Evolutionary conservation across 495 filamentous ascomycete genomes (phyloP).

Genomic region (Astrothelium macrocarpum): DNA sequence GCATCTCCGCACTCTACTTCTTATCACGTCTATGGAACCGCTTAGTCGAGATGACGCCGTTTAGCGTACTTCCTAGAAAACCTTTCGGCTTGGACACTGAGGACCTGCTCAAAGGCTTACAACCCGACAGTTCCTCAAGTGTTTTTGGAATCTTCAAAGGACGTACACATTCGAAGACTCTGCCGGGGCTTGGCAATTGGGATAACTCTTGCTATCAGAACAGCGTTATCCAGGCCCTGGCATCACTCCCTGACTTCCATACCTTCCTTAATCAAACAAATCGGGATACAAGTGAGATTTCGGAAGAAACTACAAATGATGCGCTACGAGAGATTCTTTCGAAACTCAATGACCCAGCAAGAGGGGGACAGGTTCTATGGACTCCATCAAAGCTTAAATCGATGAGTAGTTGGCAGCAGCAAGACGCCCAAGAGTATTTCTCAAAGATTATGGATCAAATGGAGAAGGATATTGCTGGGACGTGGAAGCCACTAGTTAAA

Average conservation of each 20-base stretch:
- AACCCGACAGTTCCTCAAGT: conserved; percentile 36
- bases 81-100: conserved; percentile 55
- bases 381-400: conserved; percentile 67
- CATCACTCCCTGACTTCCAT: conserved; percentile 58
- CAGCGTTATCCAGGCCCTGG: conserved; percentile 77
- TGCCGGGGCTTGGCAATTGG: conserved; percentile 78
- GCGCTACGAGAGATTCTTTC: conserved; percentile 55
- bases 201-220: conserved; percentile 98
- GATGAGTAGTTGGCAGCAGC: conserved; percentile 90
- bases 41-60: not conserved
- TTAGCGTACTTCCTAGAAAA: conserved; percentile 30
- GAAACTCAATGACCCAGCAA: conserved; percentile 54
- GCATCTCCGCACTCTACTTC: not conserved
- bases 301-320: conserved; percentile 35
- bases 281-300: conserved; percentile 13
- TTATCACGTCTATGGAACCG: not conserved
- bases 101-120: conserved; percentile 43
- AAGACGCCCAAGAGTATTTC: conserved; percentile 97
- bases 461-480: conserved; percentile 61
- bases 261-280: conserved; percentile 40
- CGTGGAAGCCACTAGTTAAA: conserved; percentile 10
- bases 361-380: conserved; percentile 66
- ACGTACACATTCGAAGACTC: conserved; percentile 26
- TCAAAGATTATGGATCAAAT: conserved; percentile 81
- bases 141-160: conserved; percentile 37